A percentile compares a stretch with the other conserved stretches of the same genome.
phyloP scores from a whole-genome alignment of 192 early-diverging fungal species.

The Geranomyces michiganensis region DNA sequence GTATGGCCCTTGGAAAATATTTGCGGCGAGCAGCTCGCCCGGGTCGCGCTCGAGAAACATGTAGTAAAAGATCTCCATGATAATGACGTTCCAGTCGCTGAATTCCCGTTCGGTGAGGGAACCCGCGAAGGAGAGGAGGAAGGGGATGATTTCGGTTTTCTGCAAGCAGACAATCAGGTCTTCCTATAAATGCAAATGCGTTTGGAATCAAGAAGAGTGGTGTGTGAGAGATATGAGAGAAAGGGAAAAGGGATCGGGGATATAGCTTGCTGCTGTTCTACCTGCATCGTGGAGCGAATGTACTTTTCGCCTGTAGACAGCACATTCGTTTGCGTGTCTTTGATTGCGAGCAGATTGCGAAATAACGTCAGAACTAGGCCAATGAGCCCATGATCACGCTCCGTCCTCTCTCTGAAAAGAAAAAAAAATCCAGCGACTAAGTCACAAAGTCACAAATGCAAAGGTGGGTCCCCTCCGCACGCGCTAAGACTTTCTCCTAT shows the following conservation, averaged over 20 bases:
- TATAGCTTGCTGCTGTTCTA: conserved; percentile 20
- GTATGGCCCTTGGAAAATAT: not conserved
- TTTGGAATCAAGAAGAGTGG: too few relatives aligned
- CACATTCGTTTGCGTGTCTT: conserved; percentile 65
- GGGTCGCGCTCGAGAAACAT: conserved; percentile 60
- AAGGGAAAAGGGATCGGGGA: not conserved
- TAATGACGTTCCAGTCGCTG: conserved; percentile 63
- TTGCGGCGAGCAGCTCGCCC: conserved; percentile 33
- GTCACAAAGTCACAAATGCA: conserved; percentile 23
- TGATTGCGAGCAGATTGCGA: conserved; percentile 80
- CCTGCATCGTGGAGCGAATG: conserved; percentile 67
- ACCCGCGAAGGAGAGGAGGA: conserved; percentile 75
- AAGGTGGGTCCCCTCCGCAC: too few relatives aligned
- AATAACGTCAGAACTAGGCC: conserved; percentile 74
- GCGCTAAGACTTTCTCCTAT: too few relatives aligned
- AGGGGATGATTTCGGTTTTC: conserved; percentile 63
- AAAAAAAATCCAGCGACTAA: too few relatives aligned
- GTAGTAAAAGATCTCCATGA: conserved; percentile 67
- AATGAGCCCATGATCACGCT: conserved; percentile 62
- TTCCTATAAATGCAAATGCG: conserved; percentile 41
- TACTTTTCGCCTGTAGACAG: conserved; percentile 58
- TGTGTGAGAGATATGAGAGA: not conserved
- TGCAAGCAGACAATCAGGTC: conserved; percentile 56
- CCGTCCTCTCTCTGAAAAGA: conserved; percentile 54
- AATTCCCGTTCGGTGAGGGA: conserved; percentile 61